Evolutionary conservation across 306 rosid species (phyloP), one percentile per base, ranked within the genome.

Genomic region (Vigna mungo): DNA sequence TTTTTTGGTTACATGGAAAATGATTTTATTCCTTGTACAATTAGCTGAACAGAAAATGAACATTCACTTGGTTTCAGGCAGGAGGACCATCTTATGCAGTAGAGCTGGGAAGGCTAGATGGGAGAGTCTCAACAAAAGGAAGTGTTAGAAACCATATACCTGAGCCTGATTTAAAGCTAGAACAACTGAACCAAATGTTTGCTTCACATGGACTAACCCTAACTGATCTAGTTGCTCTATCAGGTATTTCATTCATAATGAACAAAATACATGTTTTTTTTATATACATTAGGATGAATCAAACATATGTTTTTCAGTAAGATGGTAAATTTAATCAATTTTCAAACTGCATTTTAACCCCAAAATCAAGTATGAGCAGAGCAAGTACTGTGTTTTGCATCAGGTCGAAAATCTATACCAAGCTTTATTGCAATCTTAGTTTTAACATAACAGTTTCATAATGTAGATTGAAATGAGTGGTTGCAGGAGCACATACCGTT

Each of bases 51-150:
- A 67, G 16, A 9, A 51, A 30, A 36, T 77, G 78, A 64, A 10
- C 23, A 25, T 61, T 25, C 44, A 30, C 18, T 51, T 78, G 36
- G 15, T 36, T 80, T 83, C 86, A 93, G 94, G 82, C 94, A 43
- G 96, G 94, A 84, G 98, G 98, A 16, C 97, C 98, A 20, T 84
- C 44, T 60, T 92, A 94, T 82, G 83, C 8, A 32, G 96, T 94
- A 16, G 97, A 94, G 71, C 34, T 90, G 79, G 97, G 98, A 77
- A 79, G 98, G 76, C 77, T 78, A 32, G 98, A 94, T 74, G 98
- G 97, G 17, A 86, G 78, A 76, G 73, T 86, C 70, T 90, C 96
- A 2, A 86, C 96, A 1, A 83, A 82, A 67, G 81, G 77, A 17
- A 89, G 92, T 72, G 97, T 87, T 30, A 66, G 74, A 14, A 75